phyloP scores from a whole-genome alignment of 257 asterid species.

The Osmanthus fragrans region DNA sequence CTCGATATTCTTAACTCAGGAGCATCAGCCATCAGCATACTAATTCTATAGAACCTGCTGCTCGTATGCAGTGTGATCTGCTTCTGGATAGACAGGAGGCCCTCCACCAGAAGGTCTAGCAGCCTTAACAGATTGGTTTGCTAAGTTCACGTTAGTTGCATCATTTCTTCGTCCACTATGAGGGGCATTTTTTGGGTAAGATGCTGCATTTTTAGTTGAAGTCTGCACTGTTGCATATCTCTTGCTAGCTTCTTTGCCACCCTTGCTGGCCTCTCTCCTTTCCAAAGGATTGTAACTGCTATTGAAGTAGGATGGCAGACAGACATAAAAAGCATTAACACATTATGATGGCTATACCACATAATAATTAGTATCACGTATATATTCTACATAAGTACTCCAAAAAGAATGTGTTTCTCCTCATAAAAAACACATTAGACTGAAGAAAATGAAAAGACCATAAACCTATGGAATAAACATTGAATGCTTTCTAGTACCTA shows the following conservation, averaged over 20 bases:
- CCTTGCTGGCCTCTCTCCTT: constrained; percentile 85
- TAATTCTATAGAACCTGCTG: constrained; percentile 53
- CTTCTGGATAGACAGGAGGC: constrained; percentile 46
- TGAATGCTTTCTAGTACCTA: not conserved
- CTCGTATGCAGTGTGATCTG: constrained; percentile 61
- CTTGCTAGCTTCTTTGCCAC: constrained; percentile 81
- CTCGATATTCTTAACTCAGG: constrained; percentile 9
- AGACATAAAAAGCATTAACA: constrained; percentile 9
- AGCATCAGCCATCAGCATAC: not conserved
- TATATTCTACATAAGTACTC: not conserved
- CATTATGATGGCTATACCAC: not conserved
- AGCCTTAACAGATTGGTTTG: constrained; percentile 55
- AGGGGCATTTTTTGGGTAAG: constrained; percentile 52
- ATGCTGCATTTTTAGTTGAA: constrained; percentile 51
- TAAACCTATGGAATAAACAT: not conserved
- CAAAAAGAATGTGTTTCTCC: not conserved
- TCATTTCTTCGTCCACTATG: constrained; percentile 58
- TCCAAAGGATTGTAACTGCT: constrained; percentile 83
- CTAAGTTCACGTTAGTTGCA: constrained; percentile 34
- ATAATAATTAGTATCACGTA: not conserved
- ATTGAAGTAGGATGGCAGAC: constrained; percentile 20
- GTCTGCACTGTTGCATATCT: constrained; percentile 60
- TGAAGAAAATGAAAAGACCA: not conserved
- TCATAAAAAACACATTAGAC: not conserved
- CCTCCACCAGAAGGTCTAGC: constrained; percentile 75